A percentile compares a stretch with the other conserved stretches of the same genome.
phyloP scores from a whole-genome alignment of 768 basidiomycete genomes.

The Tylopilus felleus region DNA sequence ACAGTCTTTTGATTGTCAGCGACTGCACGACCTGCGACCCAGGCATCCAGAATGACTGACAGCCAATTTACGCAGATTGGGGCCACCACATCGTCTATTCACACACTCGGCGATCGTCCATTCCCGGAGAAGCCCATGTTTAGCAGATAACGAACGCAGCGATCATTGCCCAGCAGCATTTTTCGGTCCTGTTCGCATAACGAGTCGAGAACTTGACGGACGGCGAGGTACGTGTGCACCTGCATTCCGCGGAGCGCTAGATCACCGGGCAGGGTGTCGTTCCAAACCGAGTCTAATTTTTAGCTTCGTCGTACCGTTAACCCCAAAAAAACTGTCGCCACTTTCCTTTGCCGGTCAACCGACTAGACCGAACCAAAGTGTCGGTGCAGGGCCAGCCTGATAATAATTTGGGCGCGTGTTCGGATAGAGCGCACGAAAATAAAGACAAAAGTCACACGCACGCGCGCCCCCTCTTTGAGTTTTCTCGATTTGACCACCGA shows the following conservation, averaged over 20 bases:
- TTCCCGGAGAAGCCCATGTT: background rate
- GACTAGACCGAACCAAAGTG: background rate
- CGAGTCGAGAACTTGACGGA: background rate
- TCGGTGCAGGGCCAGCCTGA: constrained; percentile 3
- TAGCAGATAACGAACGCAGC: background rate
- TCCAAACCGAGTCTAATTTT: background rate
- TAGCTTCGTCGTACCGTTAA: background rate
- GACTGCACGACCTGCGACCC: background rate
- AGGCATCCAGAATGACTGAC: constrained; percentile 6
- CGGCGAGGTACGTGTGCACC: background rate
- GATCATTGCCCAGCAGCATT: background rate
- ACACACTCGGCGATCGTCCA: constrained; percentile 8
- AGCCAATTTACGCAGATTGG: constrained; percentile 5
- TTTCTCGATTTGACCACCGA: constrained; percentile 17
- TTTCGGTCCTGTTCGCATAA: background rate
- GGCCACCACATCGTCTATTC: background rate
- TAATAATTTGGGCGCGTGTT: constrained; percentile 5
- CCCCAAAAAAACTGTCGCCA: constrained; percentile 1
- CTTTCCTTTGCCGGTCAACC: constrained; percentile 16
- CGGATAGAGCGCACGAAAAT: constrained; percentile 10
- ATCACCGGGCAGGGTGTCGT: background rate
- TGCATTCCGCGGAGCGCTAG: background rate
- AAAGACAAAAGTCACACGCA: constrained; percentile 1
- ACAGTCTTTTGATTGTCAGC: constrained; percentile 1
- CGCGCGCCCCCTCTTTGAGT: constrained; percentile 11